Conservation (phyloP, 345 rosid genomes). For the Bruguiera gymnorhiza region DNA sequence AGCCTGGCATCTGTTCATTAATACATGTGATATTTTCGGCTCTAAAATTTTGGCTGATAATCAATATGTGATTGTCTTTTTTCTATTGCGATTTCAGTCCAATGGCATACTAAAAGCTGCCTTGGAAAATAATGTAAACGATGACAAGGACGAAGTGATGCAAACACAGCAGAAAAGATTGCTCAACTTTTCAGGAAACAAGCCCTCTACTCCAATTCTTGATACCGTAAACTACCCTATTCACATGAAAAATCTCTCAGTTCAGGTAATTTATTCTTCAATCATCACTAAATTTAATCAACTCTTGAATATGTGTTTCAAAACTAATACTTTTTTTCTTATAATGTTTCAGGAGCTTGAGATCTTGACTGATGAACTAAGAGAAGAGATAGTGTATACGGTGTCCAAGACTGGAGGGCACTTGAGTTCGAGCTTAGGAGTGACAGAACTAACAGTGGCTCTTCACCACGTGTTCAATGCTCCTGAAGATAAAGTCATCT, state of each 20-base stretch:
- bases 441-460: slow-evolving; percentile 49
- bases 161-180: slow-evolving; percentile 9
- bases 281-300: neutral
- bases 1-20: too few relatives aligned
- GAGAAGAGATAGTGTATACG: slow-evolving; percentile 40
- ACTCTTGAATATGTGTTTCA: too few relatives aligned
- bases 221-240: slow-evolving; percentile 38
- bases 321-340: neutral
- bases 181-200: slow-evolving; percentile 33
- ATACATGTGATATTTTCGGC: too few relatives aligned
- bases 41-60: too few relatives aligned
- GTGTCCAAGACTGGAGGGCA: slow-evolving; percentile 56
- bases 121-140: slow-evolving; percentile 13
- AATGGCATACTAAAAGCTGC: slow-evolving; percentile 6
- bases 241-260: slow-evolving; percentile 42
- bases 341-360: slow-evolving; percentile 35
- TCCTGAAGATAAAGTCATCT: slow-evolving; percentile 50
- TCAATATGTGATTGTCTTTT: neutral
- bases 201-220: slow-evolving; percentile 40
- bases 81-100: slow-evolving; percentile 1
- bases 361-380: slow-evolving; percentile 32
- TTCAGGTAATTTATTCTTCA: slow-evolving; percentile 21
- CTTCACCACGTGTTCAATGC: slow-evolving; percentile 50
- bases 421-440: slow-evolving; percentile 48
- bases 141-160: neutral